Evolutionary conservation across 495 filamentous ascomycete species (phyloP).

Genomic region (Podospora pseudoanserina): DNA sequence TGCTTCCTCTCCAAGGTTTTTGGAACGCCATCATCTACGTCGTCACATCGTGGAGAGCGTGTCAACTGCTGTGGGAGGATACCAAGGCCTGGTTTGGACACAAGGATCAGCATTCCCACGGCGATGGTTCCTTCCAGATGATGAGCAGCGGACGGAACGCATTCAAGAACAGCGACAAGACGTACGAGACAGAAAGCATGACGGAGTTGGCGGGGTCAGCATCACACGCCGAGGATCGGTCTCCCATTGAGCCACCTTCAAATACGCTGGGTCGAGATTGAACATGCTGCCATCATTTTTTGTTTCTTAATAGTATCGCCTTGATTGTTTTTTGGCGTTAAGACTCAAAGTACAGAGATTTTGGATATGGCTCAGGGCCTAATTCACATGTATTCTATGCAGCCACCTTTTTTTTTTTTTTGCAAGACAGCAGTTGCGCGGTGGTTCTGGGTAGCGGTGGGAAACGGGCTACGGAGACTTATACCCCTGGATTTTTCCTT

Average conservation of each 20-base stretch:
- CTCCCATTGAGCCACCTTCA: neutral
- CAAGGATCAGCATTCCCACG: neutral
- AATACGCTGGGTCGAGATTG: neutral
- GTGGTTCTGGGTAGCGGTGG: neutral
- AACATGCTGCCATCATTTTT: neutral
- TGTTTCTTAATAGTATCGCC: neutral
- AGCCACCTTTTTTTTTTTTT: neutral
- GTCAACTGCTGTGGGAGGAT: slow-evolving; percentile 33
- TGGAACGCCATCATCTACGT: slow-evolving; percentile 82
- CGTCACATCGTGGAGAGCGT: slow-evolving; percentile 55
- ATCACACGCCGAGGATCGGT: neutral
- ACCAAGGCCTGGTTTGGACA: slow-evolving; percentile 7
- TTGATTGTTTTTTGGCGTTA: neutral
- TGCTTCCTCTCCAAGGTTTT: slow-evolving; percentile 80
- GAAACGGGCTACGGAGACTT: neutral
- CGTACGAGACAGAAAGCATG: slow-evolving; percentile 42
- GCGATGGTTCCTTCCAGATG: slow-evolving; percentile 21
- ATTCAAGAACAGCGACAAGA: slow-evolving; percentile 25
- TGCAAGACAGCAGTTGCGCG: neutral
- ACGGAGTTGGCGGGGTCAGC: slow-evolving; percentile 36
- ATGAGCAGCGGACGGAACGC: slow-evolving; percentile 24
- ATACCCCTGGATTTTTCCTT: neutral
- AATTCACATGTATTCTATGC: neutral
- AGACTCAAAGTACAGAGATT: neutral
- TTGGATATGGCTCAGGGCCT: neutral